Evolutionary conservation across 108 stramenopile genomes (phyloP), one percentile per base, ranked within the genome.

Genomic region (Pseudonitzschia pungens): DNA sequence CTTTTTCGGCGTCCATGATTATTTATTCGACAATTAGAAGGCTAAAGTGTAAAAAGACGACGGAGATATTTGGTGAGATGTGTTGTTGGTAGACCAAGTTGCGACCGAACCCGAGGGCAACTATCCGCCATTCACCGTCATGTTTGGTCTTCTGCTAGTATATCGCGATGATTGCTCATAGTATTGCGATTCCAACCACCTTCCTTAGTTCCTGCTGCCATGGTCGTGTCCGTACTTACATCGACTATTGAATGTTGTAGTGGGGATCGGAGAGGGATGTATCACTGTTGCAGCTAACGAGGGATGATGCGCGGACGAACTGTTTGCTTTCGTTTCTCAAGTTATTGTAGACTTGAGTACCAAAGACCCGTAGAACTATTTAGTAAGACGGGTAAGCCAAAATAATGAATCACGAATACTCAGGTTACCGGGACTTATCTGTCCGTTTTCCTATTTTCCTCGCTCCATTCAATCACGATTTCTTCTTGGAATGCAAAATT

Each of bases 1-100:
- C 93, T 81, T 96, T 89, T 71, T 97, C 97, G 59, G 85, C 96
- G 84, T 97, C 95, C 97, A 99, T 94, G 70, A 55, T 92, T 24
- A 52, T 48, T 71, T 65, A 29, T 50, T 65, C 48, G 73, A 44
- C 31, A 58, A 58, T 48, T 14, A 48, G 14, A 48, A 48, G 45
- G 18, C 57, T 58, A 11, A 1, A 7, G 1, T 24, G 1, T 1
- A 12, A 31, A 32, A 32, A 16, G 12, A 20, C 11, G 10, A 58
- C 12, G 22, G 12, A 16, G 1, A 58, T 1, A 58, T 1, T 3
- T 6, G 4, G 53, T 54, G 2, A 54, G 24, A 54, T 6, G 53
- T 54, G 53, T 54, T 36, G 53, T 54, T 4, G 53, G 7, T 2
- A 7, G 7, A 54, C 7, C 53, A 7, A 24, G 53, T 54, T 6